A percentile compares a stretch with the other conserved stretches of the same genome.
phyloP scores from a whole-genome alignment of 352 stramenopile species.

The Globisporangium okanoganense region DNA sequence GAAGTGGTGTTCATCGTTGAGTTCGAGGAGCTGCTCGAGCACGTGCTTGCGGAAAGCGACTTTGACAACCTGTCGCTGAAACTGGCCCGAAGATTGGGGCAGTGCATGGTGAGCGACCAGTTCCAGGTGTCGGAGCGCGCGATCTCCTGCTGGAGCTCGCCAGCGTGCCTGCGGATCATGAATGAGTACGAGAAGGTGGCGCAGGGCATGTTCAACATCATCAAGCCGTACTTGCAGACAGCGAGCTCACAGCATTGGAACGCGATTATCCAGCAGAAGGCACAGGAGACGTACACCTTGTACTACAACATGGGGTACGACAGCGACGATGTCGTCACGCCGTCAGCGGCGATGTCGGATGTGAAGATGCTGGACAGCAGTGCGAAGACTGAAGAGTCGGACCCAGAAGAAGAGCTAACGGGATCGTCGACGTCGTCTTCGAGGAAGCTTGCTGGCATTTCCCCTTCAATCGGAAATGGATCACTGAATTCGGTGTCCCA shows the following conservation, averaged over 20 bases:
- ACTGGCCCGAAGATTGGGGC: slow-evolving; percentile 57
- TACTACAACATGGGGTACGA: slow-evolving; percentile 91
- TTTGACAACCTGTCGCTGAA: slow-evolving; percentile 62
- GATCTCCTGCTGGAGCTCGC: slow-evolving; percentile 80
- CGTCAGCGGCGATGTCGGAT: slow-evolving; percentile 15
- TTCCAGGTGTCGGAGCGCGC: slow-evolving; percentile 84
- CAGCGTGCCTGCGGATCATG: slow-evolving; percentile 82
- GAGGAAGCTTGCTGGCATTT: not conserved
- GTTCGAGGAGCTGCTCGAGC: slow-evolving; percentile 87
- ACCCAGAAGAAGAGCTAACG: slow-evolving; percentile 38
- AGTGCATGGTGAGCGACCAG: slow-evolving; percentile 80
- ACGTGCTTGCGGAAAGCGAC: slow-evolving; percentile 76
- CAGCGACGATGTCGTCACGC: slow-evolving; percentile 47
- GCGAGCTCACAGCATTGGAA: slow-evolving; percentile 74
- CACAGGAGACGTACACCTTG: slow-evolving; percentile 80
- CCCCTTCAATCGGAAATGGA: slow-evolving; percentile 4
- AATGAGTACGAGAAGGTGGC: slow-evolving; percentile 88
- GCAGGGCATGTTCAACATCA: slow-evolving; percentile 79
- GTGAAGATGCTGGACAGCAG: slow-evolving; percentile 45
- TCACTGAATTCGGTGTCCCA: not conserved
- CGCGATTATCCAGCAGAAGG: slow-evolving; percentile 81
- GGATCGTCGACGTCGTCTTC: not conserved
- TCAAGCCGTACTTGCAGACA: slow-evolving; percentile 64
- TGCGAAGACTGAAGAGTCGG: slow-evolving; percentile 53
- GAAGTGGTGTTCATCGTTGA: slow-evolving; percentile 88